Evolutionary conservation across 2,329 filamentous ascomycete genomes (phyloP).

Genomic region (Amesomyces nigricolor): DNA sequence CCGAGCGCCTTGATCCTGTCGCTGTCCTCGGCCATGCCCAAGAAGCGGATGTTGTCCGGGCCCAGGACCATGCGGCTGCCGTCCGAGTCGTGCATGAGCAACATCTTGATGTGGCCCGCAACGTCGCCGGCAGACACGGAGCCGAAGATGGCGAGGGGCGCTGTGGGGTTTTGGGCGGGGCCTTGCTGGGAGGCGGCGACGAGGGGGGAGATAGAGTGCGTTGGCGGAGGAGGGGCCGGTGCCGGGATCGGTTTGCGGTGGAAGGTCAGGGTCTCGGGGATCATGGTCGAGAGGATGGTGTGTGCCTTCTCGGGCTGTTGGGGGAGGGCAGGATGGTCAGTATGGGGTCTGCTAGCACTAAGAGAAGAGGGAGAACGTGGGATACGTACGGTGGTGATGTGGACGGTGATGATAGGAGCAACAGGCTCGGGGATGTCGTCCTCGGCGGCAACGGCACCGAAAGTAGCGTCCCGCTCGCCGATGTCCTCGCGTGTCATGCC

Average conservation of each 20-base stretch:
- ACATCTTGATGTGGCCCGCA: constrained; percentile 31
- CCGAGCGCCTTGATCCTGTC: constrained; percentile 40
- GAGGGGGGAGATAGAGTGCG: constrained; percentile 24
- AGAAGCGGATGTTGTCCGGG: constrained; percentile 32
- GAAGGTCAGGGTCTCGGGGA: constrained; percentile 37
- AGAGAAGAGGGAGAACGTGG: background rate
- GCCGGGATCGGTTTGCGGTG: constrained; percentile 33
- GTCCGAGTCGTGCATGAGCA: constrained; percentile 31
- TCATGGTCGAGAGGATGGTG: constrained; percentile 31
- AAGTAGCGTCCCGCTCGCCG: constrained; percentile 30
- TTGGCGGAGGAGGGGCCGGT: constrained; percentile 17
- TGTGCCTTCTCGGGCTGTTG: constrained; percentile 34
- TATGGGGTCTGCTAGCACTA: background rate
- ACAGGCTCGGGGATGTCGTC: background rate
- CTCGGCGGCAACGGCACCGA: constrained; percentile 16
- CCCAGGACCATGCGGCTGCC: constrained; percentile 35
- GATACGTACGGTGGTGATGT: constrained; percentile 8
- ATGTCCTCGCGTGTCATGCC: constrained; percentile 29
- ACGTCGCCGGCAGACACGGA: constrained; percentile 39
- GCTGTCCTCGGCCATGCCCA: constrained; percentile 30
- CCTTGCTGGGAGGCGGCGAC: constrained; percentile 17
- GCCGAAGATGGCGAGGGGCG: constrained; percentile 35
- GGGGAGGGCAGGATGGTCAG: constrained; percentile 3
- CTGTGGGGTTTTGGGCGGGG: background rate
- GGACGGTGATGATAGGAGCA: background rate